These are phyloP conservation scores for Mycena sp. DNA, from an alignment of 1,284 basidiomycete genomes.

Conservation along the genomic window DNA sequence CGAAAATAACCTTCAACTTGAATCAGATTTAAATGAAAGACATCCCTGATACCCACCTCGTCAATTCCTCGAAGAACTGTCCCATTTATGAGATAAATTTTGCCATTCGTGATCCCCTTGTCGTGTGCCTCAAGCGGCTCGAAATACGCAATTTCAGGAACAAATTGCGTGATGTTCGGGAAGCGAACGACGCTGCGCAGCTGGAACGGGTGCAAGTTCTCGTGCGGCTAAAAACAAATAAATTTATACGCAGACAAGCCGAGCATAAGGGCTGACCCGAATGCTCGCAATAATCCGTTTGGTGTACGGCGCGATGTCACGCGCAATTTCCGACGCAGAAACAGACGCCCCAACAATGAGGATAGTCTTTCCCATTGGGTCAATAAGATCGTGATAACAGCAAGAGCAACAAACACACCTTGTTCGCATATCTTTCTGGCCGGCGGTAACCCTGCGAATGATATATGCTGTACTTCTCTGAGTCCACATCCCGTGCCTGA, in stretches of 20 bases:
- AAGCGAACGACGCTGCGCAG: constrained; percentile 31
- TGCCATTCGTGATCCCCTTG: constrained; percentile 29
- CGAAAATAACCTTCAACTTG: constrained; percentile 31
- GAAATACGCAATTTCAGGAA: constrained; percentile 32
- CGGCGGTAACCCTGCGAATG: constrained; percentile 35
- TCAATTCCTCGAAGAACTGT: constrained; percentile 31
- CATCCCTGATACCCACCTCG: constrained; percentile 24
- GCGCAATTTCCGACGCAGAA: constrained; percentile 37
- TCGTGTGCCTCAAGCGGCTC: constrained; percentile 21
- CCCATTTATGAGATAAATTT: constrained; percentile 32
- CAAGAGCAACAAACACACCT: constrained; percentile 19
- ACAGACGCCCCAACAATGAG: constrained; percentile 33
- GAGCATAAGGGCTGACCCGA: constrained; percentile 16
- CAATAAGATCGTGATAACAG: not conserved
- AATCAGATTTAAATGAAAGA: not conserved
- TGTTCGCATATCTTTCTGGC: constrained; percentile 32
- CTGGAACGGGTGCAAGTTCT: constrained; percentile 30
- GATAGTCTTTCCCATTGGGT: constrained; percentile 18
- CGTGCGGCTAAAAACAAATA: constrained; percentile 10
- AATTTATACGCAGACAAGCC: not conserved
- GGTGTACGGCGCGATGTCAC: constrained; percentile 33
- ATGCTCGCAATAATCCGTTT: constrained; percentile 26
- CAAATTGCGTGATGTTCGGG: constrained; percentile 27
- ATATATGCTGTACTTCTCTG: constrained; percentile 28
- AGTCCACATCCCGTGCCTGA: constrained; percentile 15